Evolutionary conservation across 305 asterid species (phyloP).

Genomic region (Striga hermonthica): DNA sequence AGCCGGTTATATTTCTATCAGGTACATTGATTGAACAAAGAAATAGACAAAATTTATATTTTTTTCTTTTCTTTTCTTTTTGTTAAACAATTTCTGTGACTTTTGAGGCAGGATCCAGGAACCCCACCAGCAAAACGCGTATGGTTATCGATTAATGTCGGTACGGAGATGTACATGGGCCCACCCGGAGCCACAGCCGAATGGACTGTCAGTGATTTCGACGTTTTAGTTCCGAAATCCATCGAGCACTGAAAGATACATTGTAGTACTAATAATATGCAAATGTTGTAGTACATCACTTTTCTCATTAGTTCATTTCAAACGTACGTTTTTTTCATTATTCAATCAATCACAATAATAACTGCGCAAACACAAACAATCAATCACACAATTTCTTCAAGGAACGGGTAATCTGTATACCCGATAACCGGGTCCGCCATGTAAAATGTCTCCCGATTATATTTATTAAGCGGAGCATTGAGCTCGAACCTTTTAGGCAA

Average conservation of each 20-base stretch:
- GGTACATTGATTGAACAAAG: conserved; percentile 39
- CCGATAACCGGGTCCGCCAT: conserved; percentile 49
- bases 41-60: background rate
- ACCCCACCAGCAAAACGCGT: conserved; percentile 62
- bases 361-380: too few species aligned
- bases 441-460: conserved; percentile 49
- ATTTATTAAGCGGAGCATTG: conserved; percentile 24
- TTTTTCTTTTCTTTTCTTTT: too few species aligned
- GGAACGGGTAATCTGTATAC: conserved; percentile 60
- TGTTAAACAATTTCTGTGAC: too few species aligned
- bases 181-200: conserved; percentile 58
- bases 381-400: conserved; percentile 35
- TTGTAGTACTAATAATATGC: too few species aligned
- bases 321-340: too few species aligned
- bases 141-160: conserved; percentile 70
- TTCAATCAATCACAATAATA: too few species aligned
- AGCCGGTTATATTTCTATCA: conserved; percentile 73
- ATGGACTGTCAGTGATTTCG: conserved; percentile 71
- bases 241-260: background rate
- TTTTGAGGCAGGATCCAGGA: conserved; percentile 63
- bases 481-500: background rate
- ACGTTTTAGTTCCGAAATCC: conserved; percentile 47
- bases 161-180: conserved; percentile 72
- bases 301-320: too few species aligned
- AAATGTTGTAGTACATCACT: too few species aligned